These are phyloP conservation scores for Metschnikowia proteae DNA, from an alignment of 805 yeast genomes.

Conservation along the genomic window DNA sequence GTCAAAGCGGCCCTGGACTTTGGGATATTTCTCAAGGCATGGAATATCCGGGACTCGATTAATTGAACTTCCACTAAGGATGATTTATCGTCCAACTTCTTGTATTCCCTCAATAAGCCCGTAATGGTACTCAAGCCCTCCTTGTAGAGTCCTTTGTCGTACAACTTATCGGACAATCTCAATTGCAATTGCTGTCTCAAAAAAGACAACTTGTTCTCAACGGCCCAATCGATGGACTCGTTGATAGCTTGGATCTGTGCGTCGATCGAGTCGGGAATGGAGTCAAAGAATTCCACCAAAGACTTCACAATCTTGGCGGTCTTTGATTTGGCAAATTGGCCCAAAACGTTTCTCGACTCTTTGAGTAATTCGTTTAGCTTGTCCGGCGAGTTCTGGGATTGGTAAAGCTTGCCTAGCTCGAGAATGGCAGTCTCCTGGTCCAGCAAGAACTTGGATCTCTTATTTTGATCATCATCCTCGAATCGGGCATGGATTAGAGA, in stretches of 20 bases:
- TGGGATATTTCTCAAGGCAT: constrained; percentile 84
- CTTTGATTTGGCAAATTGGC: constrained; percentile 85
- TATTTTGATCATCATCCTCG: constrained; percentile 20
- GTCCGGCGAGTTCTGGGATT: constrained; percentile 41
- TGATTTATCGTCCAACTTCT: constrained; percentile 91
- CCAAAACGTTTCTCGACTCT: constrained; percentile 66
- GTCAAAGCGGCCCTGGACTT: constrained; percentile 91
- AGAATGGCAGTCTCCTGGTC: constrained; percentile 63
- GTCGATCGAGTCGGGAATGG: constrained; percentile 58
- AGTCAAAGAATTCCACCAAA: constrained; percentile 74
- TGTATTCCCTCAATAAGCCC: constrained; percentile 74
- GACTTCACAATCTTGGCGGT: constrained; percentile 86
- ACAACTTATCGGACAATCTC: constrained; percentile 73
- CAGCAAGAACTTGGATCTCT: constrained; percentile 27
- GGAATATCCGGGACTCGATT: constrained; percentile 84
- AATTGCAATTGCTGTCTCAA: constrained; percentile 85
- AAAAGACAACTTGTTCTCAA: constrained; percentile 76
- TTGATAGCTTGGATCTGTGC: constrained; percentile 69
- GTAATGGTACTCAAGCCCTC: constrained; percentile 72
- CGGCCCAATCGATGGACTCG: constrained; percentile 85
- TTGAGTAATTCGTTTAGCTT: constrained; percentile 61
- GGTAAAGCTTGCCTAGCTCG: constrained; percentile 73
- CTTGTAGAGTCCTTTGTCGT: constrained; percentile 59
- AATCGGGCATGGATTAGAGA: constrained; percentile 37
- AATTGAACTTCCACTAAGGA: constrained; percentile 94